These are phyloP conservation scores for Mycena filopes DNA, from an alignment of 768 basidiomycete genomes.

Conservation along the genomic window DNA sequence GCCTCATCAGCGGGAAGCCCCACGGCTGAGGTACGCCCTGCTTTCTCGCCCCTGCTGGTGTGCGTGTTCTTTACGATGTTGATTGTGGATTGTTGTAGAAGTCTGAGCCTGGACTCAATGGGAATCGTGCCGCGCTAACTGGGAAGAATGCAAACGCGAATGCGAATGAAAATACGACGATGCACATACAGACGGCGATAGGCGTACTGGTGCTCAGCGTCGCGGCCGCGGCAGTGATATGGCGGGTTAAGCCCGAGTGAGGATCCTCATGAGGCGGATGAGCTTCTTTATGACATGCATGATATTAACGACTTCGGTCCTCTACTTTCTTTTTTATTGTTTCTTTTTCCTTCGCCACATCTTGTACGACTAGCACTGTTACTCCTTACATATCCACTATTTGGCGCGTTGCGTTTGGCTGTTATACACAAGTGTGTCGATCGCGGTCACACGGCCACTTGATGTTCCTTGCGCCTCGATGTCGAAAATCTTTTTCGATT, in stretches of 20 bases:
- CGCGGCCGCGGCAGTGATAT: conserved; percentile 78
- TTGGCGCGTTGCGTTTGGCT: neutral
- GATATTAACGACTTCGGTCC: neutral
- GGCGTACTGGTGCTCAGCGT: conserved; percentile 74
- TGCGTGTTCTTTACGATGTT: conserved; percentile 29
- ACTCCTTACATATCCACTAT: neutral
- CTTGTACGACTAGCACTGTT: conserved; percentile 30
- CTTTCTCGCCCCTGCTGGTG: conserved; percentile 32
- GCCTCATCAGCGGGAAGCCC: conserved; percentile 11
- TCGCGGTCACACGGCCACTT: conserved; percentile 24
- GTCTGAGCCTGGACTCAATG: conserved; percentile 19
- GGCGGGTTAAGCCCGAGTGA: conserved; percentile 63
- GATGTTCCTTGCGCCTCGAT: conserved; percentile 11
- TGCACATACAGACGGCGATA: conserved; percentile 65
- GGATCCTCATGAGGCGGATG: neutral
- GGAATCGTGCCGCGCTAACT: too few species aligned
- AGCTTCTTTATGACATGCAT: neutral
- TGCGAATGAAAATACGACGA: conserved; percentile 24
- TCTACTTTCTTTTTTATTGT: conserved; percentile 8
- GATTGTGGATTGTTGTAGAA: conserved; percentile 33
- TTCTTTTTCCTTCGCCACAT: conserved; percentile 14
- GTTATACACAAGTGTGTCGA: neutral
- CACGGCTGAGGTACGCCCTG: conserved; percentile 33
- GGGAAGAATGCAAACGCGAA: neutral
- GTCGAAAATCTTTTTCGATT: conserved; percentile 15